Evolutionary conservation across 371 early-diverging fungal genomes (phyloP), one percentile per base, ranked within the genome.

Genomic region (Batrachochytrium dendrobatidis): DNA sequence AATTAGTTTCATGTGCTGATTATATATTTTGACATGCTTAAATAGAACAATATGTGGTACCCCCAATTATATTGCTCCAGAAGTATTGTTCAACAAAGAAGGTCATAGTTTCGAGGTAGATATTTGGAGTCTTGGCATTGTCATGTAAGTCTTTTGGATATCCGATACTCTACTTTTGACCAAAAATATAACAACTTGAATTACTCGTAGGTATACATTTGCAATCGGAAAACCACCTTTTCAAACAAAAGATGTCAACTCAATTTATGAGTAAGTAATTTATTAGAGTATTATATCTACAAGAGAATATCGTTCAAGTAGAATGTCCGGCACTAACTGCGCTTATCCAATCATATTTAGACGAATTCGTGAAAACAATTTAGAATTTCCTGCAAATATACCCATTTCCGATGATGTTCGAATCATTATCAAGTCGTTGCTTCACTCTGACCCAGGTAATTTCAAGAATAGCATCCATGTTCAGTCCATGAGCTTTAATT

Each of bases 1-100:
- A 30, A 61, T 64, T 33, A 70, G 66, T 54, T 69, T 65, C 58
- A 59, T 43, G 24, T 5, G 31, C 46, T 34, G 60, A 20, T 64
- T 51, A 32, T 50, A n/a, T 39, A n/a, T 39, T 12, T n/a, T 39
- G 15, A 39, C 39, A 39, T 39, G 39, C 39, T 39, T 12, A 39
- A 20, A 5, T 62, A 89, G 88, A 64, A 96, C 95, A 0, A 87
- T 94, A 45, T 99, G 91, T 66, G 99, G 99, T 15, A 99, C 99
- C 2, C 99, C 98, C 5, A 99, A 98, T 65, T 99, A 98, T 66
- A 91, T 99, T 61, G 99, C 99, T 1, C 99, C 99, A 0, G 99
- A 99, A 70, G 87, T 99, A 30, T 73, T 99, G 20, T 89, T 89
- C 72, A 88, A 86, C 53, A 80, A 80, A 55, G 63, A 71, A 30